Conservation (phyloP, 768 basidiomycete species). For the Polyporus arcularius region DNA sequence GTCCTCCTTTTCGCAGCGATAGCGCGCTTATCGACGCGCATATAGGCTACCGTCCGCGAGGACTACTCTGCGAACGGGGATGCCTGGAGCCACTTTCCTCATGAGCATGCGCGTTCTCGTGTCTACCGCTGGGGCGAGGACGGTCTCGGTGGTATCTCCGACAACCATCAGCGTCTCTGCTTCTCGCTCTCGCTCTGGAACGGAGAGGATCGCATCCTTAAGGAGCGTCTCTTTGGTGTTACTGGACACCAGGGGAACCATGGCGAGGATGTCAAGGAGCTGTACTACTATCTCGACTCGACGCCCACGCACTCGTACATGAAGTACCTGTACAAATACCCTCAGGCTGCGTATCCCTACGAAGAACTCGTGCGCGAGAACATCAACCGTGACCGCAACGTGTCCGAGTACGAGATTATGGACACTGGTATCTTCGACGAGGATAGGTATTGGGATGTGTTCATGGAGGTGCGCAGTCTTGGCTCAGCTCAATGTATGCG, state of each 20-base stretch:
- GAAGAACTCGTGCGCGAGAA: slow-evolving; percentile 91
- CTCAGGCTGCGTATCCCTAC: slow-evolving; percentile 90
- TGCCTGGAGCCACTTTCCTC: slow-evolving; percentile 94
- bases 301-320: slow-evolving; percentile 99
- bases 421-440: slow-evolving; percentile 92
- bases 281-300: slow-evolving; percentile 98
- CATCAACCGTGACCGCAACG: slow-evolving; percentile 77
- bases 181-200: slow-evolving; percentile 95
- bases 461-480: slow-evolving; percentile 75
- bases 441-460: slow-evolving; percentile 97
- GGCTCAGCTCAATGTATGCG: slow-evolving; percentile 2
- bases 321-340: slow-evolving; percentile 99
- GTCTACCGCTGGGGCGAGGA: slow-evolving; percentile 99
- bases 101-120: slow-evolving; percentile 89
- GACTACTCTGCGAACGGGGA: slow-evolving; percentile 97
- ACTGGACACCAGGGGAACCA: slow-evolving; percentile 98
- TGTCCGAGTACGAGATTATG: slow-evolving; percentile 89
- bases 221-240: slow-evolving; percentile 94
- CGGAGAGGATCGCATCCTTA: slow-evolving; percentile 89
- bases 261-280: slow-evolving; percentile 98
- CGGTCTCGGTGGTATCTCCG: slow-evolving; percentile 94
- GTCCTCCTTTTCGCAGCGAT: background rate
- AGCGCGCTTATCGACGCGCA: background rate
- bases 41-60: slow-evolving; percentile 94
- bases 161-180: slow-evolving; percentile 94